Evolutionary conservation across 306 rosid species (phyloP).

Genomic region (Acacia acuminata): DNA sequence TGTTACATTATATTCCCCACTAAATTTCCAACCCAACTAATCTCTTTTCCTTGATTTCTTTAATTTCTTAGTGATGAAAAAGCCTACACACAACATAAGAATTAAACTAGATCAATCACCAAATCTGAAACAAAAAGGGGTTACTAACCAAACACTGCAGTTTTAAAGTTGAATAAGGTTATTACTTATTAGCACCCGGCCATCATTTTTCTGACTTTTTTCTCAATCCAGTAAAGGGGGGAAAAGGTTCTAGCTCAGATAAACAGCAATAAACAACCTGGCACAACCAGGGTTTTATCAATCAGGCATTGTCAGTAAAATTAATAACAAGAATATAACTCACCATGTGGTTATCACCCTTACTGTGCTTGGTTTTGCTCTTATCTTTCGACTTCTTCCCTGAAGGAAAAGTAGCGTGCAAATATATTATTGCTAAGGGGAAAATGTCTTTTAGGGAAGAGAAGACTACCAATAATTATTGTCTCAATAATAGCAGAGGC

Average conservation of each 20-base stretch:
- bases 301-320: background rate
- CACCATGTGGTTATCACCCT: constrained; percentile 53
- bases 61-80: too few species aligned
- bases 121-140: background rate
- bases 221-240: constrained; percentile 3
- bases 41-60: background rate
- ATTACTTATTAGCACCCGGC: background rate
- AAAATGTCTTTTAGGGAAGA: background rate
- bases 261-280: constrained; percentile 13
- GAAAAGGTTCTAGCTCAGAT: constrained; percentile 8
- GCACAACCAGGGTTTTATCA: constrained; percentile 5
- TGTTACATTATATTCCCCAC: background rate
- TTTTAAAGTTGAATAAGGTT: background rate
- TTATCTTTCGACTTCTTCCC: constrained; percentile 76
- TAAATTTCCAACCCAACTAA: background rate
- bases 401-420: constrained; percentile 35
- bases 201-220: constrained; percentile 4
- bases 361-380: constrained; percentile 56
- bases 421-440: constrained; percentile 15
- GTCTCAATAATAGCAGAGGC: background rate
- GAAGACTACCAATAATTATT: constrained; percentile 6
- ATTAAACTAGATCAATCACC: background rate
- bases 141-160: background rate
- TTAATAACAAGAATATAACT: constrained; percentile 37
- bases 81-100: too few species aligned